phyloP scores from a whole-genome alignment of 192 early-diverging fungal genomes.

The Rhizoclosmatium globosum region DNA sequence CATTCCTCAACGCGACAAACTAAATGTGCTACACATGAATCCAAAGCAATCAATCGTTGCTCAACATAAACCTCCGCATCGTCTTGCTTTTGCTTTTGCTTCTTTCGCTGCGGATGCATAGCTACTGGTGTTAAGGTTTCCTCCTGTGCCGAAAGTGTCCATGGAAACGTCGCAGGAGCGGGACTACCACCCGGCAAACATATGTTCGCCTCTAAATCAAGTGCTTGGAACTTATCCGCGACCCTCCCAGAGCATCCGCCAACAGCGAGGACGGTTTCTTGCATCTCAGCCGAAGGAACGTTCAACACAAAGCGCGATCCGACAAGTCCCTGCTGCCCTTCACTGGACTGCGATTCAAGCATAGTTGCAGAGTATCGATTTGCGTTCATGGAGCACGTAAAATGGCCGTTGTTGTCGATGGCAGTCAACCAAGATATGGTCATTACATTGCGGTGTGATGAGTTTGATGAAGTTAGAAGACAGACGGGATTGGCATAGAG shows the following conservation, averaged over 20 bases:
- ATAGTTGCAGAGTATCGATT: slow-evolving; percentile 37
- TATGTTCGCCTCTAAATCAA: slow-evolving; percentile 17
- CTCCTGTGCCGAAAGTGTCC: slow-evolving; percentile 1
- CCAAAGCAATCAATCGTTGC: slow-evolving; percentile 36
- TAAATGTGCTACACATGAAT: slow-evolving; percentile 41
- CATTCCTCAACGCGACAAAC: slow-evolving; percentile 46
- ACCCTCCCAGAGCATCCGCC: slow-evolving; percentile 42
- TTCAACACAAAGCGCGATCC: slow-evolving; percentile 34
- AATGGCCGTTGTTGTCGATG: slow-evolving; percentile 51
- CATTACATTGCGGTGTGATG: slow-evolving; percentile 46
- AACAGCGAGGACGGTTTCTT: slow-evolving; percentile 31
- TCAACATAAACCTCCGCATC: not conserved
- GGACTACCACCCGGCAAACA: slow-evolving; percentile 43
- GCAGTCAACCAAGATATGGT: slow-evolving; percentile 53
- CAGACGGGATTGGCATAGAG: slow-evolving; percentile 55
- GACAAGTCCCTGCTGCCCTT: not conserved
- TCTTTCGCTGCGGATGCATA: not conserved
- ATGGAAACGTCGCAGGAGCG: not conserved
- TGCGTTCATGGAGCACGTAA: slow-evolving; percentile 49
- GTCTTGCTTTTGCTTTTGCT: not conserved
- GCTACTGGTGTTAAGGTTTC: not conserved
- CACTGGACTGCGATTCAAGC: not conserved
- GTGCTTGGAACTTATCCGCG: slow-evolving; percentile 30
- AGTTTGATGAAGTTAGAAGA: slow-evolving; percentile 38
- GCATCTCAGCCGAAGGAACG: slow-evolving; percentile 38